A percentile compares a stretch with the other conserved stretches of the same genome.
phyloP scores from a whole-genome alignment of 768 basidiomycete genomes.

The Flagelloscypha sp. region DNA sequence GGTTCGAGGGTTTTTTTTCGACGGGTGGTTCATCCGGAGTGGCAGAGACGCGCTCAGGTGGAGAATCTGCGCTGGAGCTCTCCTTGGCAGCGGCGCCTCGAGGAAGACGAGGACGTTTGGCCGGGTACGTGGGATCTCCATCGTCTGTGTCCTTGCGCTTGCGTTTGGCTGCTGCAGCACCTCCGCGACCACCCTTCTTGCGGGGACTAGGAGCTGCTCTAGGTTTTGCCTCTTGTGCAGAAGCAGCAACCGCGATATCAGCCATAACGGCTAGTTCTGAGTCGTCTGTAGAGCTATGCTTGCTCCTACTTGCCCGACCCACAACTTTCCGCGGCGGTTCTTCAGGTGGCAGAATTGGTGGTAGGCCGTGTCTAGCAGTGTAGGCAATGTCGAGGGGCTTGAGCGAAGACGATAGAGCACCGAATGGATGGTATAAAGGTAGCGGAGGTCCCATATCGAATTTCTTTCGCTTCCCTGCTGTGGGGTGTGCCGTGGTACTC shows the following conservation, averaged over 20 bases:
- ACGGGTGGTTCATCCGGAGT: too few species aligned
- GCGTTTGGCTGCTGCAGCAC: slow-evolving; percentile 38
- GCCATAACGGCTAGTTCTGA: slow-evolving; percentile 12
- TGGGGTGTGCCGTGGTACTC: too few species aligned
- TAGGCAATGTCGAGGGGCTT: slow-evolving; percentile 51
- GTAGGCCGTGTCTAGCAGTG: slow-evolving; percentile 47
- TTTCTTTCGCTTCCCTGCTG: too few species aligned
- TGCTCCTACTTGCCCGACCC: slow-evolving; percentile 13
- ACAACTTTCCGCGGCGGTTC: slow-evolving; percentile 21
- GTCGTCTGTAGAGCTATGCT: slow-evolving; percentile 8
- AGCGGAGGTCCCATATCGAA: slow-evolving; percentile 32
- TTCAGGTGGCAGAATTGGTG: slow-evolving; percentile 32
- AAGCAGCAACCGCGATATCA: slow-evolving; percentile 23
- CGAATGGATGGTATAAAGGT: slow-evolving; percentile 63
- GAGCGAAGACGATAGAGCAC: slow-evolving; percentile 53
- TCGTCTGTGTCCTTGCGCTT: slow-evolving; percentile 55
- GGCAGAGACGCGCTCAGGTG: too few species aligned
- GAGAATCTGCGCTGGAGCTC: too few species aligned
- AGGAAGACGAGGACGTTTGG: slow-evolving; percentile 53
- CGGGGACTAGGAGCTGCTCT: slow-evolving; percentile 48
- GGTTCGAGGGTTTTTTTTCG: too few species aligned
- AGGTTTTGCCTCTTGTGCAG: slow-evolving; percentile 31
- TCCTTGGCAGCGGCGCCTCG: slow-evolving; percentile 35
- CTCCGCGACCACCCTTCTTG: slow-evolving; percentile 35
- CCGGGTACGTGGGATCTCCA: slow-evolving; percentile 62